phyloP scores from a whole-genome alignment of 2,329 filamentous ascomycete species.

The Hypoxylon sp. region DNA sequence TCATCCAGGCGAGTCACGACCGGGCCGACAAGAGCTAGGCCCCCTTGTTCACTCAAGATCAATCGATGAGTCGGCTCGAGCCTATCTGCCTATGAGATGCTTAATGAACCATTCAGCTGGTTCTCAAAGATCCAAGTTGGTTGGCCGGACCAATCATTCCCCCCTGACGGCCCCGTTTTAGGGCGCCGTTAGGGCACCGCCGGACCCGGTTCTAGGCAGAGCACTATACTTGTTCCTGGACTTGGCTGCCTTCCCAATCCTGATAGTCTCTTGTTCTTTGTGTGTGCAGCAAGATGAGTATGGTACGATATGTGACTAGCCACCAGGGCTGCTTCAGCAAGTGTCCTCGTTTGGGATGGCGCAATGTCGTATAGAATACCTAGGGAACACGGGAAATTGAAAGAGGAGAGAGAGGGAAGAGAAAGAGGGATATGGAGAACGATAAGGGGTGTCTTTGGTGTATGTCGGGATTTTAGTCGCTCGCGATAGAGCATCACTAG shows the following conservation, averaged over 20 bases:
- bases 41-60: background rate
- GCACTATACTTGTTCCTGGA: conserved; percentile 39
- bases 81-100: conserved; percentile 26
- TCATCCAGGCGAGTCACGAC: conserved; percentile 27
- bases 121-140: conserved; percentile 2
- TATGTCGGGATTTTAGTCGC: conserved; percentile 12
- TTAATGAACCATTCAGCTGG: conserved; percentile 6
- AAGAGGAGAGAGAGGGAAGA: background rate
- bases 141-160: conserved; percentile 12
- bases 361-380: conserved; percentile 1
- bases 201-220: conserved; percentile 17
- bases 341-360: conserved; percentile 16
- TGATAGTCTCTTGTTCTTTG: conserved; percentile 10
- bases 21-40: conserved; percentile 10
- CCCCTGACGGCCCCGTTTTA: background rate
- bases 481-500: conserved; percentile 6
- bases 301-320: background rate
- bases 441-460: background rate
- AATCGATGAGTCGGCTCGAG: background rate
- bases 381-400: conserved; percentile 26
- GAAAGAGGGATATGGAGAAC: background rate
- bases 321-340: conserved; percentile 15
- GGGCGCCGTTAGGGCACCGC: background rate
- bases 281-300: conserved; percentile 3
- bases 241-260: conserved; percentile 18